Conservation (phyloP, 306 rosid genomes). For the Albizia julibrissin region DNA sequence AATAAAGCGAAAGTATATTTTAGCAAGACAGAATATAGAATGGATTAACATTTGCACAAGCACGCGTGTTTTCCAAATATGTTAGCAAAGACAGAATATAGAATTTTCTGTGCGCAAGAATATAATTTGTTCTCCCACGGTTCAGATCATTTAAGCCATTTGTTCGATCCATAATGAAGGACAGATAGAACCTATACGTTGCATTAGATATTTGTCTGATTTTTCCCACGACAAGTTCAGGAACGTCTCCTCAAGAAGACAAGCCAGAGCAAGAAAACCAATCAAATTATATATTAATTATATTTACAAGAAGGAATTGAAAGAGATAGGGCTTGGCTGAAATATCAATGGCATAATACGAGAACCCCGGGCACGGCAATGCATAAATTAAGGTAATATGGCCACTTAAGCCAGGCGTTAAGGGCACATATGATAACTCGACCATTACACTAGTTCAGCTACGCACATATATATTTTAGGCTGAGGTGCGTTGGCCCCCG, state of each 20-base stretch:
- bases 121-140: constrained; percentile 31
- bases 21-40: no score
- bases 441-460: not conserved
- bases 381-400: not conserved
- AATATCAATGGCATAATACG: not conserved
- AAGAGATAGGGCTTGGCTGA: not conserved
- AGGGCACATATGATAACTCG: not conserved
- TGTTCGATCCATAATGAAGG: not conserved
- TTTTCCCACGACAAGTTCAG: not conserved
- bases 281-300: not conserved
- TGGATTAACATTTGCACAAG: no score
- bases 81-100: not conserved
- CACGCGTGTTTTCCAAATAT: not conserved
- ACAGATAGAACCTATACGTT: not conserved
- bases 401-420: no score
- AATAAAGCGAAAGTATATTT: no score
- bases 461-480: not conserved
- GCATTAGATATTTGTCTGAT: not conserved
- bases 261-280: not conserved
- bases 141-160: not conserved
- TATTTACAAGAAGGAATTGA: not conserved
- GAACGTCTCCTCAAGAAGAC: not conserved
- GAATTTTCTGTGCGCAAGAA: not conserved
- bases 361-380: not conserved
- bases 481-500: not conserved